phyloP scores from a whole-genome alignment of 495 filamentous ascomycete species.

The Aspergillus nidulans region DNA sequence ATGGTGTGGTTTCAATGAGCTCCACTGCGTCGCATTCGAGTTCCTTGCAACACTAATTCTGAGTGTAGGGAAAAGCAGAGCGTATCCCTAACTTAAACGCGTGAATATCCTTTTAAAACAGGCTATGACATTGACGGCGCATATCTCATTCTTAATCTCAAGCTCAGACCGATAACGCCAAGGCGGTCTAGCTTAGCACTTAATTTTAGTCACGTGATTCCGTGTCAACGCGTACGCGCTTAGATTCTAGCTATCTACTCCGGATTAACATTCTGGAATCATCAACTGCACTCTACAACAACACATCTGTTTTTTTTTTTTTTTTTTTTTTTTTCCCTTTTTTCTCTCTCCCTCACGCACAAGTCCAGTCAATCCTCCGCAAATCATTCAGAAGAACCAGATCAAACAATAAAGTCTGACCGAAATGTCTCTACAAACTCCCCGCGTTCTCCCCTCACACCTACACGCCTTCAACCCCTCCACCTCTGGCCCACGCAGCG shows the following conservation, averaged over 20 bases:
- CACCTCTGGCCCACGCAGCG: conserved; percentile 28
- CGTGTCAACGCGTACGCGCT: conserved; percentile 11
- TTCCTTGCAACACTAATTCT: too few species aligned
- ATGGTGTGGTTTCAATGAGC: too few species aligned
- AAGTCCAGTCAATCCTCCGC: not conserved
- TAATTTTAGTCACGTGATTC: conserved; percentile 6
- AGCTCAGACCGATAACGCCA: conserved; percentile 6
- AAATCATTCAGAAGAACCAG: too few species aligned
- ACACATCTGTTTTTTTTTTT: too few species aligned
- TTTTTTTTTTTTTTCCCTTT: too few species aligned
- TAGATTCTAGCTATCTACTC: not conserved
- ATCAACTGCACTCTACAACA: not conserved
- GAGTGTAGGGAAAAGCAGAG: too few species aligned
- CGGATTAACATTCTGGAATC: too few species aligned
- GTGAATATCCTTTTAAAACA: not conserved
- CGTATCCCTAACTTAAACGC: too few species aligned
- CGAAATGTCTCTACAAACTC: conserved; percentile 55
- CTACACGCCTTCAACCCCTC: conserved; percentile 59
- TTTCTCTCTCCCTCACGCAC: not conserved
- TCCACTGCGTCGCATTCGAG: not conserved
- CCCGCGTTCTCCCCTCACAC: conserved; percentile 64
- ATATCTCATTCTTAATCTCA: not conserved
- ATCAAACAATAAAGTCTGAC: too few species aligned
- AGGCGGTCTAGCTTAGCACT: not conserved
- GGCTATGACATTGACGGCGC: not conserved